Conservation (phyloP, 352 stramenopile species). For the Phytophthora pluvialis region DNA sequence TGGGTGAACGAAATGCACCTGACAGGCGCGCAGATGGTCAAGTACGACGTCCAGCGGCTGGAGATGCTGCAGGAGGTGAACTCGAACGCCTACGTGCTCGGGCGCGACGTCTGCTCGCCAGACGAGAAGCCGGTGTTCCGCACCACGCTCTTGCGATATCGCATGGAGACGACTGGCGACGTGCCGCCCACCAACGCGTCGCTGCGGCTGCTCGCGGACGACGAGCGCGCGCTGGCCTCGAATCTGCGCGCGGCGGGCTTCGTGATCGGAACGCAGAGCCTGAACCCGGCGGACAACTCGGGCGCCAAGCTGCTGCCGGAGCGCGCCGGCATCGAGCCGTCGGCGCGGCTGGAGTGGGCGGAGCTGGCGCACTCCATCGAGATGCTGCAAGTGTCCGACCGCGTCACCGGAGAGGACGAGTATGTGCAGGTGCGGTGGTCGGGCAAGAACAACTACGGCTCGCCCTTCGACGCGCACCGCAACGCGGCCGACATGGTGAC, state of each 20-base stretch:
- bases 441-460: constrained; percentile 59
- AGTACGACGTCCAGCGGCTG: constrained; percentile 55
- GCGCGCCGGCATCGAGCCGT: constrained; percentile 36
- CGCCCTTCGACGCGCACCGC: constrained; percentile 47
- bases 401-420: constrained; percentile 26
- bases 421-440: constrained; percentile 53
- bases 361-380: constrained; percentile 55
- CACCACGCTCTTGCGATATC: constrained; percentile 53
- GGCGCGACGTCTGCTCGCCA: constrained; percentile 50
- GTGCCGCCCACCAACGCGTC: constrained; percentile 16
- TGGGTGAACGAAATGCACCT: constrained; percentile 52
- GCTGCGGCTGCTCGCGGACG: constrained; percentile 8
- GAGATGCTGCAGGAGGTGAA: constrained; percentile 53
- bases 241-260: constrained; percentile 35
- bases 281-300: constrained; percentile 45
- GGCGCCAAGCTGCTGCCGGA: constrained; percentile 43
- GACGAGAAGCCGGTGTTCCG: constrained; percentile 53
- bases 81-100: constrained; percentile 48
- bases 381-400: constrained; percentile 45
- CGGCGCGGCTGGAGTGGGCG: constrained; percentile 44
- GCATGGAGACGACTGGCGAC: constrained; percentile 42
- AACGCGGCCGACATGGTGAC: constrained; percentile 58
- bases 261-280: constrained; percentile 57
- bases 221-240: constrained; percentile 3
- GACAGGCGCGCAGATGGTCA: constrained; percentile 47